Evolutionary conservation across 495 filamentous ascomycete species (phyloP), one percentile per base, ranked within the genome.

Genomic region (Beverwykella pulmonaria): DNA sequence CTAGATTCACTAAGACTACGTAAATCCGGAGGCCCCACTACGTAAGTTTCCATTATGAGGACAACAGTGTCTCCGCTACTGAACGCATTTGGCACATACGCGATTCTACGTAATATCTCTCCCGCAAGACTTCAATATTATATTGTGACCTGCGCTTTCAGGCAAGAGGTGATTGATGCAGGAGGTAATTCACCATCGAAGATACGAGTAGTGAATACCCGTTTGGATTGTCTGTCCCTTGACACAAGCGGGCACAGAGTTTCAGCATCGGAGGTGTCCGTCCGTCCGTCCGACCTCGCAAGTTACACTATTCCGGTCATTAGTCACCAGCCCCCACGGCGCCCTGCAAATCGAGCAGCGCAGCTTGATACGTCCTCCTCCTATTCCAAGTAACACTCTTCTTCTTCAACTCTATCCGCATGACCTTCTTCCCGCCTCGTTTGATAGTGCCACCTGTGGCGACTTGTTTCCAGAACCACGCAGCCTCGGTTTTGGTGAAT

Each of bases 381-480:
- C 27, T 59, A 34, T 69, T 36, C 32, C 47, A 60, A 8, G 50
- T 66, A 9, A 73, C 55, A 22, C 30, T 44, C 15, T 57, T 30
- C 20, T 54, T 27, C 17, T 65, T 44, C 29, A 59, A 44, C 20
- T 59, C 39, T 27, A 65, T 39, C 30, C 70, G 58, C 30, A 53
- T 20, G 9, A 72, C 66, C 41, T 67, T 72, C 44, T 60, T 65
- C 5, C n/a, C 46, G 17, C 69, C 56, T 23, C 63, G 60, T 62
- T 50, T 62, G 20, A 69, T 39, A 2, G 29, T 46, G n/a, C 34
- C 32, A 19, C 60, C 78, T 58, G 74, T 78, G 0, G 82, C 88
- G 64, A 97, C 87, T 64, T 90, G 86, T 52, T 88, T 86, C 86
- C 88, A 88, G 73, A 98, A 98, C 90, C 92, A 92, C 39, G 87